Base-by-base conservation (phyloP, 2,329 filamentous ascomycete species). In the Ceratocystis colombiana region DNA sequence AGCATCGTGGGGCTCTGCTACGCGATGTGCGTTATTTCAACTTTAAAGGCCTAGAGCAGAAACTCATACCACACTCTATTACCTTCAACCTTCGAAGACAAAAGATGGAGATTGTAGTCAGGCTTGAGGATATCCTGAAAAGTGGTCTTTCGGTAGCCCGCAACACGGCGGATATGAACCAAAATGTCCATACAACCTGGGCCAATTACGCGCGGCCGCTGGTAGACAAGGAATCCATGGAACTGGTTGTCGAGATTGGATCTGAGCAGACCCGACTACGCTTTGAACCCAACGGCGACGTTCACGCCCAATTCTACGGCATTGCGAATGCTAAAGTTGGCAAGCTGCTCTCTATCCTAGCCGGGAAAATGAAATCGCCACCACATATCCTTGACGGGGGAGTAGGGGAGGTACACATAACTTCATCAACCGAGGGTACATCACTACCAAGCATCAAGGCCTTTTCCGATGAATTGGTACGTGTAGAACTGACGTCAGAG, bases 11-110 rank as follows among this genome's bases (percentile, higher is more conserved):
- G 25, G 84, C 88, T 67, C 80, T 97, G 2, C 78, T 97, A 1
- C 82, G 89, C 50, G 93, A 97, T 74, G 94, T 90, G 69, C 86
- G 89, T 64, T 97, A 96, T 75, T 96, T 93, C 75, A 90, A 96
- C 74, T 86, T 97, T 71, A 93, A 92, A 73, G 91, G 90, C 0
- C 77, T 96, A 0, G 93, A 97, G 76, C 93, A 97, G 75, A 86
- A 85, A 69, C 79, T 97, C 10, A 88, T 96, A 55, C 84, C 88
- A 0, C 88, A 92, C 74, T 75, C 84, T 33, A 88, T 93, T 68
- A 84, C 81, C 64, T 91, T 85, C 75, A 96, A 96, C 72, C 82
- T 88, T 45, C 77, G 82, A 17, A 82, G 88, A 1, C 78, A 81
- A 17, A 82, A 82, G 62, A 80, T 84, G 2, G 92, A 97, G 76